phyloP scores from a whole-genome alignment of 805 yeast genomes.

The Cyberlindnera bimundalis region DNA sequence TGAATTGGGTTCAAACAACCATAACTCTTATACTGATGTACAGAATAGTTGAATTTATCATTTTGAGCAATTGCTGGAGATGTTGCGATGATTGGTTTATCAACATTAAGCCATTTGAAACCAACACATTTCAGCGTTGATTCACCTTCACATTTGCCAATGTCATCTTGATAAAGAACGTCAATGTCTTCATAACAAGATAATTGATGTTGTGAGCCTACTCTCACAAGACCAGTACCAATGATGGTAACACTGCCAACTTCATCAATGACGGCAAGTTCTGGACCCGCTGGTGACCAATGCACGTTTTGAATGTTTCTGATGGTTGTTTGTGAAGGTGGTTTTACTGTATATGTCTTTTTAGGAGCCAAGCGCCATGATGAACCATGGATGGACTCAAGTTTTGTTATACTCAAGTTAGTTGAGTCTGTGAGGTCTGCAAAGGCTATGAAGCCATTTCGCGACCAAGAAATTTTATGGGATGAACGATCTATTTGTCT shows the following conservation, averaged over 20 bases:
- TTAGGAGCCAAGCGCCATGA: slow-evolving; percentile 59
- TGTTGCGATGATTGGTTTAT: slow-evolving; percentile 58
- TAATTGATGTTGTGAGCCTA: slow-evolving; percentile 28
- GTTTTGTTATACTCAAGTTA: slow-evolving; percentile 31
- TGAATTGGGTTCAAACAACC: slow-evolving; percentile 67
- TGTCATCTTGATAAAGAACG: slow-evolving; percentile 36
- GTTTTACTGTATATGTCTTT: slow-evolving; percentile 22
- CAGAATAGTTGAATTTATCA: slow-evolving; percentile 47
- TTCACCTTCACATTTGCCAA: slow-evolving; percentile 22
- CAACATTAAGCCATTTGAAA: slow-evolving; percentile 71
- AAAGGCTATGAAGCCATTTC: slow-evolving; percentile 80
- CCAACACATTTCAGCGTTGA: slow-evolving; percentile 35
- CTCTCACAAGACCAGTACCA: slow-evolving; percentile 46
- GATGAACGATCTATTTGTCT: background rate
- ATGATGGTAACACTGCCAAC: slow-evolving; percentile 61
- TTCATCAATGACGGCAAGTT: slow-evolving; percentile 74
- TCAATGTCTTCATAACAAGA: slow-evolving; percentile 27
- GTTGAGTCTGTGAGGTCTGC: slow-evolving; percentile 38
- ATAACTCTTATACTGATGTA: slow-evolving; percentile 53
- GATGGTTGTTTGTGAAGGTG: slow-evolving; percentile 22
- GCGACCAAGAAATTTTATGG: slow-evolving; percentile 55
- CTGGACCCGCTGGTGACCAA: slow-evolving; percentile 81
- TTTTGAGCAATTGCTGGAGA: slow-evolving; percentile 51
- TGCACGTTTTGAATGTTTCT: slow-evolving; percentile 31
- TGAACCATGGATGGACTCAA: slow-evolving; percentile 68